A percentile compares a stretch with the other conserved stretches of the same genome.
Conservation (phyloP, 768 basidiomycete species). For the Hygrocybe punicea region DNA sequence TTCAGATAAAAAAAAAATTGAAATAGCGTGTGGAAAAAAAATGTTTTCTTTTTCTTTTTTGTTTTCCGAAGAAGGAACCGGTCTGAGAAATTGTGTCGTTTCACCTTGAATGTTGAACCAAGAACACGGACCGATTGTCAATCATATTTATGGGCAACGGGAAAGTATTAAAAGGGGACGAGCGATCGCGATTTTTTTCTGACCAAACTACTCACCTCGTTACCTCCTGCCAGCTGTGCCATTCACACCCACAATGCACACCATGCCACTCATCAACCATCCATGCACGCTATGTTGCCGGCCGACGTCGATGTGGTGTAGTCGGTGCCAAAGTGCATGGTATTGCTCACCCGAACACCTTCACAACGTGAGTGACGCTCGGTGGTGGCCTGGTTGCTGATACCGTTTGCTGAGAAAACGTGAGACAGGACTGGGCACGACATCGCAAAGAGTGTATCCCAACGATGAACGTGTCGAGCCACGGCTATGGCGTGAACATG, state of each 20-base stretch:
- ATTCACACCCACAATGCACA: slow-evolving; percentile 41
- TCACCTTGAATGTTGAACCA: not conserved
- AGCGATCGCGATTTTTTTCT: not conserved
- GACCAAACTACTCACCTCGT: not conserved
- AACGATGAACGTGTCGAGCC: slow-evolving; percentile 29
- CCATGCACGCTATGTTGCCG: slow-evolving; percentile 72
- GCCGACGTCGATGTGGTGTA: slow-evolving; percentile 83
- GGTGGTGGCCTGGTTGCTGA: no score
- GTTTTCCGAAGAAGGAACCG: not conserved
- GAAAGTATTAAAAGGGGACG: not conserved
- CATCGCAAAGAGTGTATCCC: slow-evolving; percentile 72
- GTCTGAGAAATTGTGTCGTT: not conserved
- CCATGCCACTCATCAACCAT: slow-evolving; percentile 57
- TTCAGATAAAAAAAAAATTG: not conserved
- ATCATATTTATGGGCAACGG: not conserved
- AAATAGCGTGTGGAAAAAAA: not conserved
- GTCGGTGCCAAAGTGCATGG: slow-evolving; percentile 78
- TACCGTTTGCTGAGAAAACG: slow-evolving; percentile 5
- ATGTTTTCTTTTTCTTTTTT: no score
- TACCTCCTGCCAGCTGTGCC: not conserved
- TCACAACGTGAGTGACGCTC: slow-evolving; percentile 47
- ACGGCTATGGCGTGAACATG: slow-evolving; percentile 55
- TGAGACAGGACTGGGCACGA: slow-evolving; percentile 69
- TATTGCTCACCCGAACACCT: slow-evolving; percentile 81
- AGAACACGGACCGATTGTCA: not conserved